Conservation (phyloP, 768 basidiomycete genomes). For the Termitomyces sp. region DNA sequence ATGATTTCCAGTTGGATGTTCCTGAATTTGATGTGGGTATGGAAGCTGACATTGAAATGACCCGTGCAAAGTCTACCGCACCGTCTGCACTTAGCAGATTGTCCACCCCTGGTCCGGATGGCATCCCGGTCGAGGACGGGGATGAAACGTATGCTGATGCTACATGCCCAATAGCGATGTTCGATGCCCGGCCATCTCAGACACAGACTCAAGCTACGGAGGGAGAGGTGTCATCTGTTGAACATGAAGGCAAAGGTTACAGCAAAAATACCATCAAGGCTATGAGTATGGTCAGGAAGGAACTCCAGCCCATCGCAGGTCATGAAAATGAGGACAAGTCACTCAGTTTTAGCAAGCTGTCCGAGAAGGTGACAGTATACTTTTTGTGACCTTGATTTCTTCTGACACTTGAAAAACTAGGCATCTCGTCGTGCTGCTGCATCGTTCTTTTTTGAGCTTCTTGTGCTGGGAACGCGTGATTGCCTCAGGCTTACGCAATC, state of each 20-base stretch:
- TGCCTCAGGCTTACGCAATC: constrained; percentile 77
- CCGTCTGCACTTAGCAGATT: constrained; percentile 55
- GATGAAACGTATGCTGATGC: constrained; percentile 66
- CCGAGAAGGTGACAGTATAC: constrained; percentile 55
- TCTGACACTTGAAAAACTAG: constrained; percentile 29
- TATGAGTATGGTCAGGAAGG: constrained; percentile 64
- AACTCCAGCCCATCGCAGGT: constrained; percentile 50
- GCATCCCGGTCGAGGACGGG: constrained; percentile 43
- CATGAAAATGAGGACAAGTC: constrained; percentile 49
- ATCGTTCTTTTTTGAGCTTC: constrained; percentile 96
- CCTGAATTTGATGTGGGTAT: constrained; percentile 39
- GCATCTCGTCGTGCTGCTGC: constrained; percentile 89
- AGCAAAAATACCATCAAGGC: constrained; percentile 90
- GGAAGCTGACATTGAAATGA: constrained; percentile 31
- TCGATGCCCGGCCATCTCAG: constrained; percentile 55
- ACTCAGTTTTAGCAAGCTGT: constrained; percentile 74
- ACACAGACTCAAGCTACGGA: constrained; percentile 45
- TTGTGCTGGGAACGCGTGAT: constrained; percentile 91
- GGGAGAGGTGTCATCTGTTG: constrained; percentile 29
- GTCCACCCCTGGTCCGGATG: constrained; percentile 64
- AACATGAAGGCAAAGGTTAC: constrained; percentile 65
- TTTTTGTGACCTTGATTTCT: not conserved
- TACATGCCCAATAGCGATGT: constrained; percentile 74
- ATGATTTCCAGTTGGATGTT: constrained; percentile 72
- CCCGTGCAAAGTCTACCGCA: constrained; percentile 41